These are phyloP conservation scores for Aspergillus novofumigatus DNA, from an alignment of 2,329 filamentous ascomycete species.

Conservation along the genomic window DNA sequence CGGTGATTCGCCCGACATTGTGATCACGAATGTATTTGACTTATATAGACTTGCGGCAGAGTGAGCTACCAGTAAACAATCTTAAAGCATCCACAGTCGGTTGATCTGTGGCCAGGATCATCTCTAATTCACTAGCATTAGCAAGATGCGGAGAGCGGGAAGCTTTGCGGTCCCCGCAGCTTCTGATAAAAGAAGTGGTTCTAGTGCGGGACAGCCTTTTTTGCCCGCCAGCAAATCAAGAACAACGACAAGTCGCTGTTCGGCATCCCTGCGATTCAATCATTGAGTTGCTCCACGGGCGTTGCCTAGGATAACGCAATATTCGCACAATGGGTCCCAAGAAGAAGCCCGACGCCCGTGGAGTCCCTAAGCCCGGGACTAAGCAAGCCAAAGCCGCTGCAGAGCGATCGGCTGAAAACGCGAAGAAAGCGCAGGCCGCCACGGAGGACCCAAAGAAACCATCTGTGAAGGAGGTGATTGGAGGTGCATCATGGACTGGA, in stretches of 20 bases:
- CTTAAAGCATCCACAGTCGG: not conserved
- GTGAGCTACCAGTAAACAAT: not conserved
- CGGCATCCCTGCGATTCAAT: not conserved
- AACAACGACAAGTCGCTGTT: not conserved
- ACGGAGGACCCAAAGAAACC: slow-evolving; percentile 54
- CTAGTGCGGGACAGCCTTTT: slow-evolving; percentile 30
- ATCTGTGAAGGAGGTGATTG: slow-evolving; percentile 72
- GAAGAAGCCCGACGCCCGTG: slow-evolving; percentile 37
- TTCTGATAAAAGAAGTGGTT: slow-evolving; percentile 14
- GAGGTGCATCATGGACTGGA: slow-evolving; percentile 93
- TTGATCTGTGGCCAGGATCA: not conserved
- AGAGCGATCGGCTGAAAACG: slow-evolving; percentile 27
- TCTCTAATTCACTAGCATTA: not conserved
- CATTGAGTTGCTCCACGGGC: slow-evolving; percentile 21
- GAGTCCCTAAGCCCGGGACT: slow-evolving; percentile 37
- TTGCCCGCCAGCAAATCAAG: slow-evolving; percentile 1
- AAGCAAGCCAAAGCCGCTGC: slow-evolving; percentile 39
- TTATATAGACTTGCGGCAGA: not conserved
- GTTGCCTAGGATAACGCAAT: slow-evolving; percentile 4
- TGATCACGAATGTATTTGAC: not conserved
- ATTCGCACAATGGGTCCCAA: slow-evolving; percentile 36
- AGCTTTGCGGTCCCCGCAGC: slow-evolving; percentile 8
- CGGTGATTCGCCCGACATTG: slow-evolving; percentile 1
- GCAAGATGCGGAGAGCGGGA: slow-evolving; percentile 7
- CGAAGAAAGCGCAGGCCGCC: slow-evolving; percentile 33